phyloP scores from a whole-genome alignment of 805 yeast genomes.

The Metschnikowia gelsemii region DNA sequence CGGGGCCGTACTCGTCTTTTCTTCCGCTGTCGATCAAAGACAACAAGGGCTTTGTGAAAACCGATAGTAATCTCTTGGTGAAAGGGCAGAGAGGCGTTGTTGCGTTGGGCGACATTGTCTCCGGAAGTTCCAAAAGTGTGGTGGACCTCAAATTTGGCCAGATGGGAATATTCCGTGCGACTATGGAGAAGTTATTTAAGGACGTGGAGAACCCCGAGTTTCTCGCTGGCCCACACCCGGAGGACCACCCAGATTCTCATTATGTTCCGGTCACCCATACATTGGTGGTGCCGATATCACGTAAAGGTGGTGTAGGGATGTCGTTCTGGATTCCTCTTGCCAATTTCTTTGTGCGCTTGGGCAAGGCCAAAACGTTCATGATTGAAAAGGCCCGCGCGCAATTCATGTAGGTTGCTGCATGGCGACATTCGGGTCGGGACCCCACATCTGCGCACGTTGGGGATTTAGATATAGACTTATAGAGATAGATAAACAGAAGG shows the following conservation, averaged over 20 bases:
- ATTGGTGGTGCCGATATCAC: conserved; percentile 33
- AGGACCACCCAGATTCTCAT: neutral
- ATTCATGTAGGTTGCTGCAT: conserved; percentile 14
- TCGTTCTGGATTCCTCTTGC: conserved; percentile 31
- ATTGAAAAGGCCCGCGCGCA: conserved; percentile 24
- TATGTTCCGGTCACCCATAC: conserved; percentile 16
- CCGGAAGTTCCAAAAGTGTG: conserved; percentile 24
- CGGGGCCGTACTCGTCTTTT: conserved; percentile 35
- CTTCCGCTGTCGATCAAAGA: conserved; percentile 27
- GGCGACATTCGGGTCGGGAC: neutral
- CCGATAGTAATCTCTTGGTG: conserved; percentile 29
- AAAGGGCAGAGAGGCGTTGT: conserved; percentile 27
- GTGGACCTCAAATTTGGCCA: conserved; percentile 30
- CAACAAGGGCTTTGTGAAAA: conserved; percentile 28
- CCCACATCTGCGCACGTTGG: no score
- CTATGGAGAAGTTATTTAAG: conserved; percentile 6
- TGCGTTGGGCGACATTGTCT: conserved; percentile 37
- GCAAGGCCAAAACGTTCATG: conserved; percentile 32
- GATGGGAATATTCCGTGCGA: conserved; percentile 14
- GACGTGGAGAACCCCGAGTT: neutral
- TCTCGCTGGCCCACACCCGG: neutral
- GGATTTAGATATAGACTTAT: no score
- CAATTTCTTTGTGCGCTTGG: conserved; percentile 26
- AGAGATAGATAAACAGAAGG: no score
- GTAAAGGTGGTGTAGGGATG: conserved; percentile 37